These are phyloP conservation scores for Phoma sp. DNA, from an alignment of 2,329 filamentous ascomycete species.

Conservation along the genomic window DNA sequence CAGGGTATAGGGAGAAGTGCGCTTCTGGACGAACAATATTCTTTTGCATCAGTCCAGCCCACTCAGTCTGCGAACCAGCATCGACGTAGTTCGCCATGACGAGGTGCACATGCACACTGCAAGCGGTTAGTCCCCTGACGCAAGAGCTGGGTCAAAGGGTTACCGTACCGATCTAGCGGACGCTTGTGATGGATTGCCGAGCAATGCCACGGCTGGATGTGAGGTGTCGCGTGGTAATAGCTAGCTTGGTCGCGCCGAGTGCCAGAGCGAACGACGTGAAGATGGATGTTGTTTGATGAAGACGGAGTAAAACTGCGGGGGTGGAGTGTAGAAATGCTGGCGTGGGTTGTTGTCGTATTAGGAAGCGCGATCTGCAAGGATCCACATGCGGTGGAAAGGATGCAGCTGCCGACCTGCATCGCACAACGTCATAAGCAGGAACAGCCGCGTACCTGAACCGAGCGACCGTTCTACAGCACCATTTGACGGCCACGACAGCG, in stretches of 20 bases:
- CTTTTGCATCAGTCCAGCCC: conserved; percentile 41
- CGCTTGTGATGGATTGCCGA: conserved; percentile 9
- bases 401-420: conserved; percentile 13
- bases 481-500: conserved; percentile 15
- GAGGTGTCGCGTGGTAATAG: conserved; percentile 6
- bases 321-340: conserved; percentile 7
- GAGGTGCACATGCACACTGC: conserved; percentile 27
- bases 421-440: conserved; percentile 12
- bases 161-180: conserved; percentile 9
- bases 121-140: conserved; percentile 21
- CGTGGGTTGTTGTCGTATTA: conserved; percentile 7
- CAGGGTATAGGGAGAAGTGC: conserved; percentile 28
- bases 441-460: conserved; percentile 16
- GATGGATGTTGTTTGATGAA: not conserved
- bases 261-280: conserved; percentile 7
- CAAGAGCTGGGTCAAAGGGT: conserved; percentile 4
- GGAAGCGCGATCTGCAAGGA: conserved; percentile 15
- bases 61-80: conserved; percentile 39
- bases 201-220: not conserved
- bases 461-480: conserved; percentile 8
- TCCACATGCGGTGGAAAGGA: conserved; percentile 14
- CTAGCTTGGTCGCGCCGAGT: not conserved
- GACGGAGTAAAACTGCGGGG: conserved; percentile 12
- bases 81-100: conserved; percentile 42
- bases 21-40: conserved; percentile 33